Evolutionary conservation across 2,329 filamentous ascomycete species (phyloP), one percentile per base, ranked within the genome.

Genomic region (Scleromitrula shiraiana): DNA sequence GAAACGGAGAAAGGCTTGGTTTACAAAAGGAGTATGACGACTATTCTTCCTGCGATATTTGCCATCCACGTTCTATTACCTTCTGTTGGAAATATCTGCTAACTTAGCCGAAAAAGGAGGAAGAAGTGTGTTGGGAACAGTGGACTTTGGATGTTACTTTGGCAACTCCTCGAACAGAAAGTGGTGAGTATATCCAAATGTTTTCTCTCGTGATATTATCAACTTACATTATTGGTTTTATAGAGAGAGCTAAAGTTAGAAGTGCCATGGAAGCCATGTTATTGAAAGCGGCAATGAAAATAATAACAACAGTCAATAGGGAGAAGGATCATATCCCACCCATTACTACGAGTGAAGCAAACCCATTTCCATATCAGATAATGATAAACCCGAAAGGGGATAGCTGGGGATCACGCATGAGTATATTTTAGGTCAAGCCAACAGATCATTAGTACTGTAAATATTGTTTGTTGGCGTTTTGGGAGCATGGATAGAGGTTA

Each of bases 311-410:
- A 46, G 89, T 88, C 60, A 95, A 95, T 68, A 73, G 79, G 43
- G 85, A 96, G 67, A 95, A 94, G 65, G 88, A 94, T 62, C 93
- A 97, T 67, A 97, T 98, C 56, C 93, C 93, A 1, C 93, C 91
- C 42, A 97, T 97, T 60, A 96, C 89, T 7, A 93, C 89, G 19
- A 89, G 83, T 63, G 88, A 91, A 53, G 74, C 85, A 40, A 97
- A 97, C 65, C 91, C 93, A 0, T 98, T 97, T 62, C 91, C 91
- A 0, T 97, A 95, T 68, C 85, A 90, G 66, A 95, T 97, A 63
- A 78, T 84, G 52, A 80, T 97, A 50, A 93, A 95, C 63, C 88
- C 88, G 49, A 88, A 88, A 61, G 76, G 82, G 51, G 82, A 85
- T 53, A 77, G 83, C 43, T 91, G 88, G 88, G 80, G 86, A 41